Percentiles rank a stretch among this genome's conserved stretches.
Conservation (phyloP, 768 basidiomycete species). For the Antrodiella citrinella region DNA sequence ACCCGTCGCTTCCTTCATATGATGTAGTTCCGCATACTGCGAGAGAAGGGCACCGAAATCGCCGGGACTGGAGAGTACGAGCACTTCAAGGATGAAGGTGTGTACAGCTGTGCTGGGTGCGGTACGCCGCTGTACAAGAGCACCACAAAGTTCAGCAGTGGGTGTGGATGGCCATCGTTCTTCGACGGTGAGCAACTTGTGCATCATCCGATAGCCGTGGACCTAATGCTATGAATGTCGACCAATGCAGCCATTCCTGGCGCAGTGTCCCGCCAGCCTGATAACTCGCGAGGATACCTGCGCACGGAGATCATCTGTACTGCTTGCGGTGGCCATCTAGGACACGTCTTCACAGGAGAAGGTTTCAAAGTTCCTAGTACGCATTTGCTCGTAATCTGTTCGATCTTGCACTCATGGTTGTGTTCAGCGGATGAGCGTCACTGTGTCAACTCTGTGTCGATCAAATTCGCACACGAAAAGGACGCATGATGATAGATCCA, state of each 20-base stretch:
- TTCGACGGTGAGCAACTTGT: conserved; percentile 75
- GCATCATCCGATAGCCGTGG: not conserved
- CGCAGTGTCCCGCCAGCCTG: conserved; percentile 74
- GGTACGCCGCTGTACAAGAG: conserved; percentile 81
- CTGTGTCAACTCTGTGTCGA: conserved; percentile 84
- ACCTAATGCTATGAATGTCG: conserved; percentile 2
- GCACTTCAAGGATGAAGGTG: conserved; percentile 53
- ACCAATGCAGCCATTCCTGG: conserved; percentile 80
- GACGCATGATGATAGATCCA: not conserved
- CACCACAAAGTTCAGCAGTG: conserved; percentile 84
- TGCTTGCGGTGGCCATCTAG: conserved; percentile 88
- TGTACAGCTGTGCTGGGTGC: conserved; percentile 77
- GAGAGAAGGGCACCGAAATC: conserved; percentile 81
- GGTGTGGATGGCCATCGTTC: conserved; percentile 98
- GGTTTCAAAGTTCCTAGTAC: conserved; percentile 71
- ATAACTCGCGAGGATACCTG: conserved; percentile 53
- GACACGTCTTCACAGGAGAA: conserved; percentile 94
- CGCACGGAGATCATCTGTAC: conserved; percentile 86
- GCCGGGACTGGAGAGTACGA: conserved; percentile 78
- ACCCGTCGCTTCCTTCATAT: not conserved
- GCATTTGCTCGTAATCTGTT: conserved; percentile 15
- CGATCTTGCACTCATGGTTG: not conserved
- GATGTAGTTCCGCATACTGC: conserved; percentile 71
- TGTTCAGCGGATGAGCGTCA: conserved; percentile 73
- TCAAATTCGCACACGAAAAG: conserved; percentile 58